Percentiles rank a stretch among this genome's conserved stretches.
Conservation (phyloP, 2,329 filamentous ascomycete species). For the Cercospora brassicicola region DNA sequence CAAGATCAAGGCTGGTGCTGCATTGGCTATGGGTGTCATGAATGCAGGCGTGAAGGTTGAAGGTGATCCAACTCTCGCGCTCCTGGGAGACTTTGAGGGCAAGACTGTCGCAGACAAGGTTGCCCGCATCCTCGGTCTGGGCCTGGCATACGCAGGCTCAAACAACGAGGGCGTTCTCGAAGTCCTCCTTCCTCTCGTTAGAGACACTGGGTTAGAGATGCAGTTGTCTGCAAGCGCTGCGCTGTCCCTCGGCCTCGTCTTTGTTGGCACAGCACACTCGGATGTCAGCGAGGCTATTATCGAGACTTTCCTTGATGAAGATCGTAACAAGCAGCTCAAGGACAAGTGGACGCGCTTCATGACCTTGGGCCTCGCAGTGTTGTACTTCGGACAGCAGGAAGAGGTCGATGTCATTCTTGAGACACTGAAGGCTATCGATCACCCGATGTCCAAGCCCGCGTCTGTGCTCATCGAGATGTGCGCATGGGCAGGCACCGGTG, state of each 20-base stretch:
- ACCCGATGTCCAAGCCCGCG: conserved; percentile 95
- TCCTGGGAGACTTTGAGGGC: conserved; percentile 78
- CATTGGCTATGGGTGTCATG: conserved; percentile 92
- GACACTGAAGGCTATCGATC: conserved; percentile 93
- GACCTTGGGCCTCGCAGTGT: conserved; percentile 83
- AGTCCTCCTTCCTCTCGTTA: conserved; percentile 79
- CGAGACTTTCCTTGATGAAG: conserved; percentile 88
- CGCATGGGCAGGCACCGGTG: conserved; percentile 95
- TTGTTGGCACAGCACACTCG: conserved; percentile 86
- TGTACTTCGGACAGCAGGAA: conserved; percentile 96
- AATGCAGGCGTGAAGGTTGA: conserved; percentile 89
- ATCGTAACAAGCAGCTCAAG: conserved; percentile 83
- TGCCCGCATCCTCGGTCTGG: conserved; percentile 92
- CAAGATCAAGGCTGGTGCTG: conserved; percentile 84
- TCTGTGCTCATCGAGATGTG: conserved; percentile 93
- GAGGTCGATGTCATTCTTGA: conserved; percentile 98
- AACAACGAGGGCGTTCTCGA: conserved; percentile 89
- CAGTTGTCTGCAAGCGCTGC: conserved; percentile 96
- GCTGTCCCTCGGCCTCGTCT: conserved; percentile 83
- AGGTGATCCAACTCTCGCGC: conserved; percentile 82
- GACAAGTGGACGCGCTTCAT: conserved; percentile 99
- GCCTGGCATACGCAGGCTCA: conserved; percentile 89
- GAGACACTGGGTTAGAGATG: conserved; percentile 83
- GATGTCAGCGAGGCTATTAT: conserved; percentile 92
- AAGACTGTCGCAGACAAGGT: conserved; percentile 76